Conservation (phyloP, 352 stramenopile genomes). For the Phytophthora boehmeriae region DNA sequence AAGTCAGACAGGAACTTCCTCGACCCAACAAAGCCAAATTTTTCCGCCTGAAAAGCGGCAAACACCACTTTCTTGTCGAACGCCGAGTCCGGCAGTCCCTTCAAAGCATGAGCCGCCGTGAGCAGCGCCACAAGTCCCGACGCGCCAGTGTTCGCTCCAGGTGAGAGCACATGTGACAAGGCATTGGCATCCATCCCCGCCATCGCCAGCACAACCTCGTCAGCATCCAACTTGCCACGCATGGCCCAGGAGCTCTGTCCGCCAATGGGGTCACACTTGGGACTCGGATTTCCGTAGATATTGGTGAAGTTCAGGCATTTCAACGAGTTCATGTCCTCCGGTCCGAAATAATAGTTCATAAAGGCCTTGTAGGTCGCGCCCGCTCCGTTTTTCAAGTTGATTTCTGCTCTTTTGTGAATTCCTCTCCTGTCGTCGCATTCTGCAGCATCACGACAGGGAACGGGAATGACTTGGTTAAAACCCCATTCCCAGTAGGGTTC, state of each 20-base stretch:
- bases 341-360: constrained; percentile 89
- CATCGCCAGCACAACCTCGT: constrained; percentile 76
- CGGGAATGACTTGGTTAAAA: constrained; percentile 47
- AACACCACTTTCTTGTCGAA: constrained; percentile 85
- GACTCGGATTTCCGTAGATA: constrained; percentile 64
- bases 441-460: constrained; percentile 78
- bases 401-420: constrained; percentile 60
- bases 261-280: constrained; percentile 81
- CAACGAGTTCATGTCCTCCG: constrained; percentile 69
- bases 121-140: constrained; percentile 81
- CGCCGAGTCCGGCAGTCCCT: constrained; percentile 59
- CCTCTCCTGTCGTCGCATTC: constrained; percentile 35
- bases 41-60: constrained; percentile 80
- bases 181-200: constrained; percentile 76
- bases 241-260: constrained; percentile 77
- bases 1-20: constrained; percentile 78
- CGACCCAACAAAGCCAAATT: constrained; percentile 85
- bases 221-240: constrained; percentile 53
- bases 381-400: constrained; percentile 48
- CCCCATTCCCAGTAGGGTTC: constrained; percentile 62
- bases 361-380: constrained; percentile 74
- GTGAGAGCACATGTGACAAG: constrained; percentile 71
- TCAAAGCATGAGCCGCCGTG: constrained; percentile 69
- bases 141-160: constrained; percentile 75
- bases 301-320: constrained; percentile 81